Evolutionary conservation across 306 rosid genomes (phyloP).

Genomic region (Begonia loranthoides): DNA sequence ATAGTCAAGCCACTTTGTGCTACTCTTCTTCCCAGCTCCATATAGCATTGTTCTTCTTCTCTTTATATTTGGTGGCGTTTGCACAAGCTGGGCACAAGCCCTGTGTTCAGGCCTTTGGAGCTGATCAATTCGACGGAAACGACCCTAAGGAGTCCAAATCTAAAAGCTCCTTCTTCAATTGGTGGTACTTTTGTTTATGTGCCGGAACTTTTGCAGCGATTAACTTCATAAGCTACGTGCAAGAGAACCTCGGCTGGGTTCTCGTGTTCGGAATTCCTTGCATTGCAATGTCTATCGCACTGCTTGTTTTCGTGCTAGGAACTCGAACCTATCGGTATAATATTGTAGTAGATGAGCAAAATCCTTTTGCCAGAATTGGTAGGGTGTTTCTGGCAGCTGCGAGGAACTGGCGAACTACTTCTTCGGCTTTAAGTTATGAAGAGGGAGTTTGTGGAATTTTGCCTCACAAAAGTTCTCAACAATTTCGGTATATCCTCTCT

Average conservation of each 20-base stretch:
- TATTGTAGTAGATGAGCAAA: constrained; percentile 11
- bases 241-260: constrained; percentile 46
- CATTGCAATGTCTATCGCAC: constrained; percentile 26
- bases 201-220: constrained; percentile 24
- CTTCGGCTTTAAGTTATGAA: constrained; percentile 9
- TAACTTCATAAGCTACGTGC: constrained; percentile 25
- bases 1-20: not conserved
- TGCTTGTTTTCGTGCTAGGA: constrained; percentile 45
- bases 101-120: constrained; percentile 75
- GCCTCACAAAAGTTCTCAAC: constrained; percentile 18
- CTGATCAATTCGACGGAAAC: constrained; percentile 55
- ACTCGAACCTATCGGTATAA: constrained; percentile 34
- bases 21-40: constrained; percentile 25
- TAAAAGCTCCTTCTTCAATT: constrained; percentile 71
- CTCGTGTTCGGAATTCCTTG: constrained; percentile 59
- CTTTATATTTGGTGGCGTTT: constrained; percentile 50
- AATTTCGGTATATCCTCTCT: constrained; percentile 21
- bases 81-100: constrained; percentile 76
- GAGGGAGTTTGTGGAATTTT: constrained; percentile 23
- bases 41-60: constrained; percentile 35
- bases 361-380: constrained; percentile 35
- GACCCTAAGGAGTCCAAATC: constrained; percentile 48
- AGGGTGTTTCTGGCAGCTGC: constrained; percentile 24
- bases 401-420: constrained; percentile 15
- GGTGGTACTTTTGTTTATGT: constrained; percentile 59